Evolutionary conservation across 2,329 filamentous ascomycete species (phyloP), one percentile per base, ranked within the genome.

Genomic region (Thermoascus crustaceus): DNA sequence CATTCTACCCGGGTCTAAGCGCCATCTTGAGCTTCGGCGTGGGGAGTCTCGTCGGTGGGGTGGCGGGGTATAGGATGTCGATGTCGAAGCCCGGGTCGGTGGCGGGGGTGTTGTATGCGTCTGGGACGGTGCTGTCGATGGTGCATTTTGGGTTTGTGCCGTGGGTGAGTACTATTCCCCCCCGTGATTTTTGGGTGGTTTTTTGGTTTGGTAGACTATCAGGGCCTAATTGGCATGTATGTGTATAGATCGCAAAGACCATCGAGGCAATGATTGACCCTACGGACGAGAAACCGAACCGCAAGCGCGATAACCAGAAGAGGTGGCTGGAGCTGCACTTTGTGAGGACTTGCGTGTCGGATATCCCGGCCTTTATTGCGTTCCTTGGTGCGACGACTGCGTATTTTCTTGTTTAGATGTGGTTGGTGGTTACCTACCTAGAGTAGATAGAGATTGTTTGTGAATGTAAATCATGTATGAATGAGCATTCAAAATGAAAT

Each of bases 131-230:
- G 16, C 32, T 37, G 25, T 31, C 34, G 5, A 13, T 32, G 3
- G 34, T 24, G 27, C 34, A 37, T 24, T 37, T 37, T 32, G 29
- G 21, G 2, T 37, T 37, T 9, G 14, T 37, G 16, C 34, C 34
- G 6, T 32, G 27, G 34, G 34, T 32, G 32, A 7, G 10, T 10
- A 13, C 14, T 4, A 5, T 14, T 11, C 8, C 8, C 13, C 9
- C 20, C n/a, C 9, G 3, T 20, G 6, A 17, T 18, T 7, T 20
- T 27, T 3, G n/a, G n/a, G n/a, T n/a, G n/a, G n/a, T n/a, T n/a
- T n/a, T n/a, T n/a, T n/a, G n/a, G n/a, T n/a, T n/a, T n/a, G n/a
- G n/a, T n/a, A n/a, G n/a, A n/a, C n/a, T n/a, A n/a, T n/a, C n/a
- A 21, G 9, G 24, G 11, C 9, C 13, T 7, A 14, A 36, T 11